Evolutionary conservation across 2,329 filamentous ascomycete genomes (phyloP).

Genomic region (Xylaria multiplex): DNA sequence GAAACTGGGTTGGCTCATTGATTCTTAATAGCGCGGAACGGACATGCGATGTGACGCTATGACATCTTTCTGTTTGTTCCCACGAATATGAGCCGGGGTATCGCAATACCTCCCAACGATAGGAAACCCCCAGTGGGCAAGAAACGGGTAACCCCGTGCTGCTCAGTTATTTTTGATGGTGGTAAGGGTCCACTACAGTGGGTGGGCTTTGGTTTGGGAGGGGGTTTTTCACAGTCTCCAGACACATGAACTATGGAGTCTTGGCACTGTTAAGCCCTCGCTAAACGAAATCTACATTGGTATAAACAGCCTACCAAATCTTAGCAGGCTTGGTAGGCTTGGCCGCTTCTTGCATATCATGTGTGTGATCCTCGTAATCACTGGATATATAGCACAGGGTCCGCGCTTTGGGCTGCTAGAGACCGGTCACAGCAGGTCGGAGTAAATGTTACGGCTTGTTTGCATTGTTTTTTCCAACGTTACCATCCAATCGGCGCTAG

Average conservation of each 20-base stretch:
- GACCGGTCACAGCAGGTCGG: neutral
- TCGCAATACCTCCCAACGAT: conserved; percentile 1
- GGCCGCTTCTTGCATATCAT: conserved; percentile 1
- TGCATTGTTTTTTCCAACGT: conserved; percentile 5
- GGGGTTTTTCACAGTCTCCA: conserved; percentile 13
- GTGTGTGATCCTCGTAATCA: neutral
- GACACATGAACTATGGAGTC: conserved; percentile 24
- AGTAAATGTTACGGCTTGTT: conserved; percentile 4
- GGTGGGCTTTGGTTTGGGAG: conserved; percentile 13
- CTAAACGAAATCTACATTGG: neutral
- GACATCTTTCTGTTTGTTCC: conserved; percentile 20
- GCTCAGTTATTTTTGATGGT: conserved; percentile 17
- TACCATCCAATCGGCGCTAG: conserved; percentile 6
- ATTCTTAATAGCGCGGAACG: conserved; percentile 10
- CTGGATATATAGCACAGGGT: conserved; percentile 15
- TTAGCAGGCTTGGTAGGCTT: neutral
- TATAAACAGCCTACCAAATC: conserved; percentile 11
- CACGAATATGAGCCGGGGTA: conserved; percentile 18
- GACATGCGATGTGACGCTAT: conserved; percentile 31
- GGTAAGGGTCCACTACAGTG: conserved; percentile 17
- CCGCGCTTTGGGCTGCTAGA: neutral
- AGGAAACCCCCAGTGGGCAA: conserved; percentile 1
- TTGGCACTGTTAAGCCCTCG: conserved; percentile 24
- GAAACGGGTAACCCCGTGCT: conserved; percentile 26
- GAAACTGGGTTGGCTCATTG: conserved; percentile 9